Base-by-base conservation (phyloP, 106 monocot genomes). In the Allium cepa region DNA sequence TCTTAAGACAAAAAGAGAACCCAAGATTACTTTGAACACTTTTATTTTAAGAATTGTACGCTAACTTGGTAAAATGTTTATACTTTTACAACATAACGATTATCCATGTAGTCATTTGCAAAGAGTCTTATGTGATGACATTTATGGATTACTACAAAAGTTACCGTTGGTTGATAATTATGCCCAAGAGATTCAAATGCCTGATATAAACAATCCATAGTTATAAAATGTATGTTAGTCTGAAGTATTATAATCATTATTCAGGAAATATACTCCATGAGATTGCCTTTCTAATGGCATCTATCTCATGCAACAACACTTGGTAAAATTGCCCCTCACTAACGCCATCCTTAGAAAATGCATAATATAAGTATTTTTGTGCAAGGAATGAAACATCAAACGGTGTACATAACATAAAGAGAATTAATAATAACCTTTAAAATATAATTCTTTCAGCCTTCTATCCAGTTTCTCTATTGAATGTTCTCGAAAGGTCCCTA, bases 141-240 rank as follows among this genome's bases (percentile, higher is more conserved):
- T 61, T 91, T 91, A 49, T 91, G 91, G 50, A 91, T 86, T 69
- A 91, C 79, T 15, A 87, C 78, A 62, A 91, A 91, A 57, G 91
- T 91, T 12, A 87, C 83, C 5, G 70, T 87, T 9, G 91, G 91
- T 27, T 82, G 79, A 50, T 91, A 87, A 57, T 36, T 36, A 36
- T 36, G 36, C 36, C 4, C 1, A 36, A 36, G 36, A 2, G 36
- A 36, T 36, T 36, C 36, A 36, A 1, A 36, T 36, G 36, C 36
- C 36, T 36, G 36, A 36, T 4, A 36, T 4, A 36, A 36, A 36
- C 36, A 36, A 36, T 36, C 36, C 36, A 36, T 36, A 36, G 4
- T 36, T 36, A 36, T 36, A 2, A 1, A 1, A 36, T 36, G 36
- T 4, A 36, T 36, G 36, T 36, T 4, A 36, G 36, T 36, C 36